Evolutionary conservation across 495 filamentous ascomycete genomes (phyloP).

Genomic region (Acidiella bohemica): DNA sequence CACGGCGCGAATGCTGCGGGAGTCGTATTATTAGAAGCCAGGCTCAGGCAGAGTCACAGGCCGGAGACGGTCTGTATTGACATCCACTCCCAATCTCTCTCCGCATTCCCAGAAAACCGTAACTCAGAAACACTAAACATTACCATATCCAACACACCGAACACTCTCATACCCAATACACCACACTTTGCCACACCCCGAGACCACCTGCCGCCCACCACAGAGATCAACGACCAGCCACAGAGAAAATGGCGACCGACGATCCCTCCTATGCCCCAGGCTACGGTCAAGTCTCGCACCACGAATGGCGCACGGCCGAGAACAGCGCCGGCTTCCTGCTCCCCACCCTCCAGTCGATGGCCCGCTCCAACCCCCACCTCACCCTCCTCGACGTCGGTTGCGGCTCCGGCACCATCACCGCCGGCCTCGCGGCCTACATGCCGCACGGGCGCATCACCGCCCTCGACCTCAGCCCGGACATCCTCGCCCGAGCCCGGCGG

Average conservation of each 20-base stretch:
- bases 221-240: too few relatives aligned
- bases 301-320: constrained; percentile 26
- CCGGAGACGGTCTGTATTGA: too few relatives aligned
- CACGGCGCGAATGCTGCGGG: too few relatives aligned
- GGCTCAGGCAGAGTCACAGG: too few relatives aligned
- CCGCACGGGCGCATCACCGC: constrained; percentile 1
- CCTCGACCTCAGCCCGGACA: not conserved
- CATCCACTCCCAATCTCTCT: too few relatives aligned
- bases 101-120: too few relatives aligned
- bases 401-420: constrained; percentile 20
- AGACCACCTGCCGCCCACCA: too few relatives aligned
- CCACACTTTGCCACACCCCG: too few relatives aligned
- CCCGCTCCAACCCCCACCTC: not conserved
- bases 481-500: not conserved
- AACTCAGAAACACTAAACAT: too few relatives aligned
- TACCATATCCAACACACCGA: too few relatives aligned
- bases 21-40: too few relatives aligned
- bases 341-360: not conserved
- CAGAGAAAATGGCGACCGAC: not conserved
- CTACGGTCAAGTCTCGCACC: constrained; percentile 29
- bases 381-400: constrained; percentile 15
- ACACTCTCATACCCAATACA: too few relatives aligned
- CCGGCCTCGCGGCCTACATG: constrained; percentile 19
- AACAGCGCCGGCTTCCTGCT: constrained; percentile 2
- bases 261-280: constrained; percentile 36